phyloP scores from a whole-genome alignment of 2,329 filamentous ascomycete species.

The Colletotrichum zoysiae region DNA sequence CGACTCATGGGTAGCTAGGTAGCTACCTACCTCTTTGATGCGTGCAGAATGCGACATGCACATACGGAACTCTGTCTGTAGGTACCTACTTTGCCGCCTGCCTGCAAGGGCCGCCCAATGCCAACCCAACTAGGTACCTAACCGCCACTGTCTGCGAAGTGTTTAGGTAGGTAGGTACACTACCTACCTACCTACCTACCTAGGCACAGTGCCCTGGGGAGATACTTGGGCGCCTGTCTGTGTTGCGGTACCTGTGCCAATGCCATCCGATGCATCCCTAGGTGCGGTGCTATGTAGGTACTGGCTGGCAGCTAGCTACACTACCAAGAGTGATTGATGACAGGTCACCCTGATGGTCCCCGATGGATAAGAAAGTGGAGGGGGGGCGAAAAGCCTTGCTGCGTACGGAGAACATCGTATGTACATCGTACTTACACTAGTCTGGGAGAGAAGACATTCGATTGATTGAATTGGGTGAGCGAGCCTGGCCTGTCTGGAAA shows the following conservation, averaged over 20 bases:
- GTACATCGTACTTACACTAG: too few relatives aligned
- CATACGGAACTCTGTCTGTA: too few relatives aligned
- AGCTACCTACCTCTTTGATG: too few relatives aligned
- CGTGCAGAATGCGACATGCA: neutral
- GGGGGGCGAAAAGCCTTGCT: too few relatives aligned
- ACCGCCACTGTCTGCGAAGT: neutral
- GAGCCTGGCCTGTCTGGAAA: neutral
- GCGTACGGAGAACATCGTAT: too few relatives aligned
- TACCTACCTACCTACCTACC: neutral
- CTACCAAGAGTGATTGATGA: too few relatives aligned
- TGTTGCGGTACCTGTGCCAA: neutral
- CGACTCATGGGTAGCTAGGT: neutral
- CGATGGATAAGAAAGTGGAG: neutral
- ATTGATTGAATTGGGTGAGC: too few relatives aligned
- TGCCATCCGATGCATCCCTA: constrained; percentile 14
- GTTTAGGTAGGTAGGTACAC: neutral
- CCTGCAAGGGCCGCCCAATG: constrained; percentile 7
- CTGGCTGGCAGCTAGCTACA: too few relatives aligned
- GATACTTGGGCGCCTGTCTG: constrained; percentile 1
- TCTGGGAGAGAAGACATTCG: neutral
- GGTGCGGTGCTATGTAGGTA: too few relatives aligned
- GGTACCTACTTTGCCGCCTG: neutral
- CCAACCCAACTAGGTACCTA: constrained; percentile 20
- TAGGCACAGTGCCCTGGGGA: too few relatives aligned
- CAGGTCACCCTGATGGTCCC: constrained; percentile 9